Conservation (phyloP, 2,329 filamentous ascomycete species). For the Scytalidium sp. region DNA sequence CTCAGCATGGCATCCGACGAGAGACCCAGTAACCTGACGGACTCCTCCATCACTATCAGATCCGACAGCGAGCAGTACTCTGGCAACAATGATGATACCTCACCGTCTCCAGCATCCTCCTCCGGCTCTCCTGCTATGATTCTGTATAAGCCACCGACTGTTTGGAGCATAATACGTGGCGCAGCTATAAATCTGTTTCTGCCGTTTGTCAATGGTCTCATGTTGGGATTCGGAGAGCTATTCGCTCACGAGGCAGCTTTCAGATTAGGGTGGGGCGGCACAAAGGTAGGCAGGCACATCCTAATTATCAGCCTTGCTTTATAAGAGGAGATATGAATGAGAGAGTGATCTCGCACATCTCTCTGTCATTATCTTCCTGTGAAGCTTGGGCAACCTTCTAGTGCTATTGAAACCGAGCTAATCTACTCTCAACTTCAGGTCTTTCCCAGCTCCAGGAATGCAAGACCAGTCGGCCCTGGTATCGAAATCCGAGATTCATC, state of each 20-base stretch:
- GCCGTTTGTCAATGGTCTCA: constrained; percentile 95
- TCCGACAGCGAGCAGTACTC: constrained; percentile 85
- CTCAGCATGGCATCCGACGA: constrained; percentile 52
- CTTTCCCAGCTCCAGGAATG: constrained; percentile 21
- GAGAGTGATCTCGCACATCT: background rate
- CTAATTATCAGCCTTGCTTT: background rate
- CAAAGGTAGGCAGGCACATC: constrained; percentile 70
- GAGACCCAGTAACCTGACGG: constrained; percentile 54
- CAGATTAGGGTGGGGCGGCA: constrained; percentile 86
- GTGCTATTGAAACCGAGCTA: background rate
- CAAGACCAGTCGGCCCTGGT: constrained; percentile 70
- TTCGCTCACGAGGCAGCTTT: constrained; percentile 96
- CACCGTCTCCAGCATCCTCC: constrained; percentile 58
- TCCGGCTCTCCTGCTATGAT: constrained; percentile 66
- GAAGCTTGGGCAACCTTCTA: background rate
- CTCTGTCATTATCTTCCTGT: background rate
- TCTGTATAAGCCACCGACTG: constrained; percentile 83
- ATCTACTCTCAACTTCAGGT: constrained; percentile 17
- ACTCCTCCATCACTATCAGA: constrained; percentile 73
- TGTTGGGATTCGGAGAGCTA: constrained; percentile 95
- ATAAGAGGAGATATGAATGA: too few relatives aligned
- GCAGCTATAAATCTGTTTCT: constrained; percentile 94
- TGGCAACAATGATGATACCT: constrained; percentile 54
- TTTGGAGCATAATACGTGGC: constrained; percentile 82
- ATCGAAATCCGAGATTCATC: constrained; percentile 73